Evolutionary conservation across 2,329 filamentous ascomycete species (phyloP).

Genomic region (Paracorniculantispora psalliotae): DNA sequence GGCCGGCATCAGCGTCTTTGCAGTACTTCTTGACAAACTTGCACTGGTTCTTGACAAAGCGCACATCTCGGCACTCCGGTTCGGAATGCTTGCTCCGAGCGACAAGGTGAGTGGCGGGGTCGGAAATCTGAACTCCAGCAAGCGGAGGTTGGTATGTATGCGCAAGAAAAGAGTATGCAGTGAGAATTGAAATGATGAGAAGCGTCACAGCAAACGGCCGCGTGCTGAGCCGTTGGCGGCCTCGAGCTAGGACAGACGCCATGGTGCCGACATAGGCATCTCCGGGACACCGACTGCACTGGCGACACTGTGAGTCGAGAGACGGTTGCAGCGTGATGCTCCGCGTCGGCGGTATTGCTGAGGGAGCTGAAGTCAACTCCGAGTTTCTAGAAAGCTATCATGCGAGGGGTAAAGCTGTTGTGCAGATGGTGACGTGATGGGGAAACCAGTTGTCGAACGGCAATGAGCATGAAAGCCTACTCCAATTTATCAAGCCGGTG

Average conservation of each 20-base stretch:
- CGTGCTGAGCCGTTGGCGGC: slow-evolving; percentile 10
- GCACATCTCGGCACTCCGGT: slow-evolving; percentile 71
- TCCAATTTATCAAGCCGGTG: background rate
- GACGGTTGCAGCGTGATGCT: background rate
- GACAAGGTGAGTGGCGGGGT: slow-evolving; percentile 19
- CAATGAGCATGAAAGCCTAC: background rate
- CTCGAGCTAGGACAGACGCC: slow-evolving; percentile 38
- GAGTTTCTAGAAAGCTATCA: background rate
- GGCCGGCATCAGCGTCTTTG: slow-evolving; percentile 80
- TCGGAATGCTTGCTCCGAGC: slow-evolving; percentile 24
- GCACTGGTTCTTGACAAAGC: slow-evolving; percentile 74
- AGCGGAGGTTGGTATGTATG: slow-evolving; percentile 17
- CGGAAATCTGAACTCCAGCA: slow-evolving; percentile 12
- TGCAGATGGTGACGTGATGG: slow-evolving; percentile 3
- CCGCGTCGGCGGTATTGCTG: background rate
- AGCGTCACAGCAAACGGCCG: slow-evolving; percentile 44
- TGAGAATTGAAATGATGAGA: slow-evolving; percentile 41
- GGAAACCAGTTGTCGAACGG: background rate
- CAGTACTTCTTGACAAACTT: slow-evolving; percentile 80
- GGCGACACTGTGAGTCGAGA: background rate
- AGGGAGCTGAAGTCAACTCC: background rate
- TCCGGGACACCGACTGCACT: background rate
- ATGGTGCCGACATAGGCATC: slow-evolving; percentile 1
- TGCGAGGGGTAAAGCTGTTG: background rate
- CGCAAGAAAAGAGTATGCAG: slow-evolving; percentile 39